Evolutionary conservation across 2,329 filamentous ascomycete genomes (phyloP), one percentile per base, ranked within the genome.

Genomic region (Pestalotiopsis sp.): DNA sequence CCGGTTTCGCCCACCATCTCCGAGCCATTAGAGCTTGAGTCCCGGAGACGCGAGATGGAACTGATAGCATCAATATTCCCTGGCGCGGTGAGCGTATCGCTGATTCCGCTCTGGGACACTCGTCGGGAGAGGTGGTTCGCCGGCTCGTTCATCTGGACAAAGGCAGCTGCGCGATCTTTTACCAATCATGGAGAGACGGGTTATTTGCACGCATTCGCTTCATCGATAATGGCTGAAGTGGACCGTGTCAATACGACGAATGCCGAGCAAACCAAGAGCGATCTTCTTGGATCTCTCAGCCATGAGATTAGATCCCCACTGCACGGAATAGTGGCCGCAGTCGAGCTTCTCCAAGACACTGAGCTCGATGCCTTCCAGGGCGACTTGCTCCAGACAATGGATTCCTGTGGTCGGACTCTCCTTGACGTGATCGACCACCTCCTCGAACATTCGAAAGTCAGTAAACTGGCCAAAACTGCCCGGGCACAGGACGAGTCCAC

Each of bases 291-390:
- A 0, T 89, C 86, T 1, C 84, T 91, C 4, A 88, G 86, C 2
- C 89, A 91, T 72, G 89, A 91, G 74, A 77, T 91, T 14, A 82
- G 89, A 4, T 88, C 85, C 1, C 89, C 89, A 0, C 78, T 91
- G 0, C 88, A 91, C 68, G 89, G 88, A 1, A 84, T 90, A 36
- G 76, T 91, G 0, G 84, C 86, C 0, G 87, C 81, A 66, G 81
- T 83, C 1, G 87, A 89, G 71, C 76, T 89, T 3, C 74, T 90
- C 0, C 81, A 83, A 3, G 86, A 89, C 17, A 87, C 86, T 0
- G 69, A 78, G 0, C 78, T 89, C 31, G 81, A 80, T 56, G 80
- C 81, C 1, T 80, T 82, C 5, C 86, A 88, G 71, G 78, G 80
- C 2, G 82, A 84, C n/a, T 79, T 85, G 17, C 75, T 85, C 0